Evolutionary conservation across 1,139 yeast species (phyloP).

Genomic region (Yamadazyma diospyri): DNA sequence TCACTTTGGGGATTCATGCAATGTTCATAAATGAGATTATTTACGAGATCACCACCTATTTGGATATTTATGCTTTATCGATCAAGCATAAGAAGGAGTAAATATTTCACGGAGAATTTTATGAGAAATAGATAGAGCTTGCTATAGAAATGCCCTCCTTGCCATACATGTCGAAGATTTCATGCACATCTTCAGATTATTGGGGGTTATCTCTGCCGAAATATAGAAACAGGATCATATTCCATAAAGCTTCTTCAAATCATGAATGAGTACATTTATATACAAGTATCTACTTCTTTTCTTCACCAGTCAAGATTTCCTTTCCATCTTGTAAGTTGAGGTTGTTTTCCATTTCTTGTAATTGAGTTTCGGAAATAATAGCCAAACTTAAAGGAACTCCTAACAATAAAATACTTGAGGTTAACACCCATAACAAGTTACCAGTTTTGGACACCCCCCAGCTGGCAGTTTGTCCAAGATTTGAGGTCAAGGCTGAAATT

Average conservation of each 20-base stretch:
- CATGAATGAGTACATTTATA: no score
- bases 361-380: slow-evolving; percentile 87
- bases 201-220: no score
- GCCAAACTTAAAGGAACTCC: slow-evolving; percentile 94
- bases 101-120: slow-evolving; percentile 2
- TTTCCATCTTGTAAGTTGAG: slow-evolving; percentile 84
- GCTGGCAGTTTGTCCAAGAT: slow-evolving; percentile 34
- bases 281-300: slow-evolving; percentile 27
- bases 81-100: slow-evolving; percentile 69
- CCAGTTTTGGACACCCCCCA: slow-evolving; percentile 61
- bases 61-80: slow-evolving; percentile 81
- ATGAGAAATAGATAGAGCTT: no score
- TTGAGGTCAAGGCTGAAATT: slow-evolving; percentile 31
- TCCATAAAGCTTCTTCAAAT: no score
- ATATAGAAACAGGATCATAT: no score
- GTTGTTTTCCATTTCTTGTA: slow-evolving; percentile 91
- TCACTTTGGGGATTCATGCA: slow-evolving; percentile 71
- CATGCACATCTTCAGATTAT: no score
- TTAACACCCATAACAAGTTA: slow-evolving; percentile 74
- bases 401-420: slow-evolving; percentile 78
- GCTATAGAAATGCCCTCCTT: no score
- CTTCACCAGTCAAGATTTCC: slow-evolving; percentile 74
- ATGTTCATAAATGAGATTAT: slow-evolving; percentile 81
- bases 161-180: no score
- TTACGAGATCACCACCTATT: slow-evolving; percentile 72